These are phyloP conservation scores for Chlorella sp. DNA, from an alignment of 139 green algal genomes.

Conservation along the genomic window DNA sequence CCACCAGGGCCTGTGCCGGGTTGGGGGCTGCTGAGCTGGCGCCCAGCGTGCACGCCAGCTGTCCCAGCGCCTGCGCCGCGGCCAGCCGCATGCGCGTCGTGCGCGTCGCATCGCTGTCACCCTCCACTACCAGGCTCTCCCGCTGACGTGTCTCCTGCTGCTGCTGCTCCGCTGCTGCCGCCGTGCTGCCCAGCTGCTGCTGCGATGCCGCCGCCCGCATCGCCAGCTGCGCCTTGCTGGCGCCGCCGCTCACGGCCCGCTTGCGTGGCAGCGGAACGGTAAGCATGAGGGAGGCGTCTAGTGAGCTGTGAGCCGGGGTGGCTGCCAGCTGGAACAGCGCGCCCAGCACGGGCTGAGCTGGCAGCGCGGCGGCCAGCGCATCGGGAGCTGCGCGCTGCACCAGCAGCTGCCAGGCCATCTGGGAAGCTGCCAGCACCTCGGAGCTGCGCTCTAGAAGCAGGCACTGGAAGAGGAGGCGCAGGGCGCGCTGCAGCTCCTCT, in stretches of 20 bases:
- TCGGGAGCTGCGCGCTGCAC: conserved; percentile 38
- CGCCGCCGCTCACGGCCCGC: background rate
- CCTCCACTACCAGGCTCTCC: conserved; percentile 38
- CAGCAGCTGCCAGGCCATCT: conserved; percentile 74
- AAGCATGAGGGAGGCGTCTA: conserved; percentile 40
- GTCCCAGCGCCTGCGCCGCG: conserved; percentile 55
- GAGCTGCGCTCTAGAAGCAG: conserved; percentile 77
- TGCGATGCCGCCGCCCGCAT: background rate
- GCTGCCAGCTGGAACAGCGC: conserved; percentile 50
- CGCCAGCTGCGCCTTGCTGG: conserved; percentile 16
- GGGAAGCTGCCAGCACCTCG: conserved; percentile 51
- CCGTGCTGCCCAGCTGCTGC: background rate
- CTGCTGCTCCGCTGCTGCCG: background rate
- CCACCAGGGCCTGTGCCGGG: background rate
- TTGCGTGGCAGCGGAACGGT: conserved; percentile 16
- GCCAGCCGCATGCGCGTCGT: conserved; percentile 66
- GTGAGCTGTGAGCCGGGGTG: conserved; percentile 37
- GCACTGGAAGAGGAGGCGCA: conserved; percentile 81
- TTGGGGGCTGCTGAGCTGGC: background rate
- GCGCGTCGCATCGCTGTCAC: conserved; percentile 40
- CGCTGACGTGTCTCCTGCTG: conserved; percentile 10
- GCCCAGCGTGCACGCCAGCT: conserved; percentile 39
- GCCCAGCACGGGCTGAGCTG: background rate
- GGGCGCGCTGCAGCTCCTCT: conserved; percentile 48
- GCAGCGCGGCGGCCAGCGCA: background rate